Percentiles rank a stretch among this genome's conserved stretches.
Conservation (phyloP, 805 yeast genomes). For the Saccharomycopsis capsularis region DNA sequence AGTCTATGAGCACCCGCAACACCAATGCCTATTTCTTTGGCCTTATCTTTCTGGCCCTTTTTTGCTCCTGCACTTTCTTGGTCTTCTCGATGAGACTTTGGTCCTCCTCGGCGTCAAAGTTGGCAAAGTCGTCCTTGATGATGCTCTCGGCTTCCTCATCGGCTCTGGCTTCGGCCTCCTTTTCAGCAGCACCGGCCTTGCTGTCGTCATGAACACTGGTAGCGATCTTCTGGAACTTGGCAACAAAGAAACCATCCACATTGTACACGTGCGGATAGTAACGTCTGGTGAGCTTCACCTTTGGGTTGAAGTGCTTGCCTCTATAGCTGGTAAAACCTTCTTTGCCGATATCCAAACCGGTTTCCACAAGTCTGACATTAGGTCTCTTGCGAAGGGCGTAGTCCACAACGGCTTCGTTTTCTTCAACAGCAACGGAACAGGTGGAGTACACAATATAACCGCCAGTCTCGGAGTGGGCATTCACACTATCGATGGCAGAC, state of each 20-base stretch:
- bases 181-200: slow-evolving; percentile 83
- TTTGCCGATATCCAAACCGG: slow-evolving; percentile 89
- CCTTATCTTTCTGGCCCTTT: slow-evolving; percentile 68
- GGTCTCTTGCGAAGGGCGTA: slow-evolving; percentile 95
- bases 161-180: slow-evolving; percentile 72
- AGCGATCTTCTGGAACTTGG: slow-evolving; percentile 88
- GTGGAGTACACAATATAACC: slow-evolving; percentile 95
- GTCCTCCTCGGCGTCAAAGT: slow-evolving; percentile 72
- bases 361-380: slow-evolving; percentile 87
- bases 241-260: slow-evolving; percentile 97
- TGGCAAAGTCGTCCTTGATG: slow-evolving; percentile 80
- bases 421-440: slow-evolving; percentile 97
- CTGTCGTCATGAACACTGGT: slow-evolving; percentile 79
- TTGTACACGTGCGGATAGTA: slow-evolving; percentile 98
- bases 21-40: slow-evolving; percentile 25
- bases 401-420: slow-evolving; percentile 97
- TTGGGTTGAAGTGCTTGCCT: slow-evolving; percentile 83
- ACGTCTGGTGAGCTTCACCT: slow-evolving; percentile 77
- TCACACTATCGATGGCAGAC: slow-evolving; percentile 96
- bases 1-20: no score
- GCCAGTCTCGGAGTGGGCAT: slow-evolving; percentile 85
- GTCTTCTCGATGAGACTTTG: slow-evolving; percentile 61
- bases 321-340: slow-evolving; percentile 91
- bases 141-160: slow-evolving; percentile 61
- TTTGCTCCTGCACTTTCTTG: slow-evolving; percentile 56